Evolutionary conservation across 768 basidiomycete genomes (phyloP).

Genomic region (Termitomyces sp.): DNA sequence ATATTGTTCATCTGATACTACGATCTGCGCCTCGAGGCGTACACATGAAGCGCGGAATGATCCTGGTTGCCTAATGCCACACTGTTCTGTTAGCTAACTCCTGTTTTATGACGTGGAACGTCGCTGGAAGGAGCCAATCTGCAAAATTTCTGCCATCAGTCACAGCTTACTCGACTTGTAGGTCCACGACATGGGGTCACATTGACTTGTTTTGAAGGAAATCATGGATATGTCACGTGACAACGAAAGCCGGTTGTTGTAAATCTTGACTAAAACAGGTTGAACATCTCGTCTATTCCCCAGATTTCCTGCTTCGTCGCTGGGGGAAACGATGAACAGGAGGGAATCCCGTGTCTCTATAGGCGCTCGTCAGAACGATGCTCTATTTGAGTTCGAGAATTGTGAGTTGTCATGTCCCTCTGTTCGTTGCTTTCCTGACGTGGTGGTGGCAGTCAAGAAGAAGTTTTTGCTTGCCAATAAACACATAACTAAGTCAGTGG

Average conservation of each 20-base stretch:
- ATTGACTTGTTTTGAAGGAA: slow-evolving; percentile 8
- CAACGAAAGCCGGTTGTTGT: slow-evolving; percentile 8
- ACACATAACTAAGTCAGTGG: slow-evolving; percentile 81
- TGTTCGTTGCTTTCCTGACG: slow-evolving; percentile 15
- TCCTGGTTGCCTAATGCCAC: slow-evolving; percentile 3
- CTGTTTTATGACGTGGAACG: slow-evolving; percentile 4
- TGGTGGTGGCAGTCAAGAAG: slow-evolving; percentile 72
- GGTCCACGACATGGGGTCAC: slow-evolving; percentile 5
- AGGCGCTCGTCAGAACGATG: slow-evolving; percentile 67
- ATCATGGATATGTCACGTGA: slow-evolving; percentile 18
- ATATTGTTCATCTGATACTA: slow-evolving; percentile 6
- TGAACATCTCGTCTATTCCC: slow-evolving; percentile 8
- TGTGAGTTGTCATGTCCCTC: slow-evolving; percentile 44
- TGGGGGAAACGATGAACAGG: slow-evolving; percentile 43
- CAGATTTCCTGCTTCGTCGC: slow-evolving; percentile 17
- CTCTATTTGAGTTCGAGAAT: slow-evolving; percentile 78
- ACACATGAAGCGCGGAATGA: slow-evolving; percentile 1
- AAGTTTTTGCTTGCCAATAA: slow-evolving; percentile 88
- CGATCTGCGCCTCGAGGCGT: slow-evolving; percentile 7
- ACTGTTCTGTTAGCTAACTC: neutral
- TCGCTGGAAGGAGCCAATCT: slow-evolving; percentile 1
- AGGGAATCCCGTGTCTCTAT: slow-evolving; percentile 60
- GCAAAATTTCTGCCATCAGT: neutral
- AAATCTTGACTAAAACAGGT: slow-evolving; percentile 11
- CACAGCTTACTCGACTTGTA: neutral